A percentile compares a stretch with the other conserved stretches of the same genome.
Conservation (phyloP, 2,329 filamentous ascomycete species). For the Metarhizium anisopliae region DNA sequence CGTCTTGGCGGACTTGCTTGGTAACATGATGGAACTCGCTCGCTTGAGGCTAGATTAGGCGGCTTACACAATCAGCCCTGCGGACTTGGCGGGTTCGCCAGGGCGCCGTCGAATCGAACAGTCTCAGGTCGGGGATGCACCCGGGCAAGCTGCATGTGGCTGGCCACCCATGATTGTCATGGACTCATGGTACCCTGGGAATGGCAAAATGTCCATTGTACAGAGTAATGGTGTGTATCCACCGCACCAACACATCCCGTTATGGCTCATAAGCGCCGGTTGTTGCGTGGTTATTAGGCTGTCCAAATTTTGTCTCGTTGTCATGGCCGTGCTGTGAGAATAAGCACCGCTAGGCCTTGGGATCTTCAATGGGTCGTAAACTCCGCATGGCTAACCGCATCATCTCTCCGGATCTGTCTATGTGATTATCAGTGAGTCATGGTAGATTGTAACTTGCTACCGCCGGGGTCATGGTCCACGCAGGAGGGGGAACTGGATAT, state of each 20-base stretch:
- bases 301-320: neutral
- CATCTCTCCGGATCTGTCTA: neutral
- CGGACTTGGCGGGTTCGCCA: neutral
- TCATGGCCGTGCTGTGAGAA: neutral
- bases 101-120: neutral
- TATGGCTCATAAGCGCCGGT: neutral
- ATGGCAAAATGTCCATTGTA: neutral
- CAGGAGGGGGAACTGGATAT: neutral
- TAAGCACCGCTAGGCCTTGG: neutral
- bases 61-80: neutral
- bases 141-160: too few species aligned
- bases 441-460: neutral
- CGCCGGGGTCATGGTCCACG: neutral
- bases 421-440: neutral
- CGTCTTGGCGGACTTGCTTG: too few species aligned
- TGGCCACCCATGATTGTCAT: neutral
- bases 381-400: neutral
- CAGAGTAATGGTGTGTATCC: neutral
- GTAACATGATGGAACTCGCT: too few species aligned
- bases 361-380: neutral
- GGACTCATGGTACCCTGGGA: neutral
- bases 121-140: neutral
- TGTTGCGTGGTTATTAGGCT: neutral
- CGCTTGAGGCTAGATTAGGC: too few species aligned
- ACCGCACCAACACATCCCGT: neutral